A percentile compares a stretch with the other conserved stretches of the same genome.
Conservation (phyloP, 306 rosid species). For the Senna tora region DNA sequence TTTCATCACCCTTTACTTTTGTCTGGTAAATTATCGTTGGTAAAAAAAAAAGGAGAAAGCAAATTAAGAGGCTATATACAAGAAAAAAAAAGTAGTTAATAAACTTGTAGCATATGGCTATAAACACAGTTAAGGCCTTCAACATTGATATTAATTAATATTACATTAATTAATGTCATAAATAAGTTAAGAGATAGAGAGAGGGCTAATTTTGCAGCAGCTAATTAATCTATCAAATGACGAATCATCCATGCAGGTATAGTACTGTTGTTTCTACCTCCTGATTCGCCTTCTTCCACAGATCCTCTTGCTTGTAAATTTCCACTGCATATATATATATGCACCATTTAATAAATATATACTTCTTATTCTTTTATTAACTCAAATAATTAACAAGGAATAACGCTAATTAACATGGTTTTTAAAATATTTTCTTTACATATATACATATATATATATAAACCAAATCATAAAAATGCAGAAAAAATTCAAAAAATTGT, state of each 20-base stretch:
- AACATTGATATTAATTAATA: background rate
- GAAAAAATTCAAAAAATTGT: background rate
- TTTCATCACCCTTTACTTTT: too few relatives aligned
- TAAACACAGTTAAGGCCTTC: conserved; percentile 15
- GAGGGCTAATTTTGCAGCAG: background rate
- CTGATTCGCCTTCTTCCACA: conserved; percentile 44
- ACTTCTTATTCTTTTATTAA: conserved; percentile 4
- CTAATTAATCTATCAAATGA: conserved; percentile 37
- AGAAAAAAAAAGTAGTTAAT: conserved; percentile 14
- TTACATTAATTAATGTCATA: conserved; percentile 15
- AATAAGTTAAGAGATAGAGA: background rate
- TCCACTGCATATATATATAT: conserved; percentile 73
- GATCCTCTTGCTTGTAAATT: conserved; percentile 42
- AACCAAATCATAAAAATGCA: too few relatives aligned
- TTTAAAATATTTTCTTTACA: too few relatives aligned
- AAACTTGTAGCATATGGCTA: background rate
- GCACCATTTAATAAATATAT: conserved; percentile 14
- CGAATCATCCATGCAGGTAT: conserved; percentile 85
- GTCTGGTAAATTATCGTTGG: too few relatives aligned
- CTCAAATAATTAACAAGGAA: background rate
- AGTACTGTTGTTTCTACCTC: conserved; percentile 9
- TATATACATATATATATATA: too few relatives aligned
- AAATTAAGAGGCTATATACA: background rate
- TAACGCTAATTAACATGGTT: too few relatives aligned
- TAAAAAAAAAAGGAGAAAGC: background rate